Evolutionary conservation across 208 protist genomes (phyloP), one percentile per base, ranked within the genome.

Genomic region (Leishmania major): DNA sequence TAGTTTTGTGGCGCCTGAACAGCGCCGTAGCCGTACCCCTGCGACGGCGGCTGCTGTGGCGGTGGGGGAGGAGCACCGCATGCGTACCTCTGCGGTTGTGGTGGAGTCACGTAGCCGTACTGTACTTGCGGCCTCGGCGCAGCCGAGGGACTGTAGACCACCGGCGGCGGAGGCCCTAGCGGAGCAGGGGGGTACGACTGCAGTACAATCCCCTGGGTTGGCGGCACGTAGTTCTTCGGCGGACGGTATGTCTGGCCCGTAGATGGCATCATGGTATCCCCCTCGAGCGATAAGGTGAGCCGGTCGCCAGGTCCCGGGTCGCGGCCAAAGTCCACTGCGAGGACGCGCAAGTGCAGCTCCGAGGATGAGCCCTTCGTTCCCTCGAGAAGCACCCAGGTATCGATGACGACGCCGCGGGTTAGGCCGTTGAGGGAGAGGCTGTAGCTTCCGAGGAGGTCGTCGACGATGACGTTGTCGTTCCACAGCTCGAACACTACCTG

Each of bases 271-370:
- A 79, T 78, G 45, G 74, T 78, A 71, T 87, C 81, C 76, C 86
- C 51, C 66, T 90, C 87, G n/a, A 90, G 86, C 55, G 80, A 84
- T 60, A 47, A 49, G 57, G 81, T 51, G 35, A 87, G 66, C 13
- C 19, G 76, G 72, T 84, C 83, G n/a, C 62, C 73, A 3, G 85
- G 80, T 19, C 10, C 76, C 35, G 85, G 85, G 35, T 83, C 79
- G 15, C 71, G 77, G 31, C 90, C 92, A 85, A 95, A 95, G 80
- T 94, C 92, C 7, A 84, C 83, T 10, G 92, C 92, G 13, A 94
- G 79, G 25, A 92, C 77, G 40, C 87, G 84, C 49, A 95, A 73
- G 75, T 88, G 89, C 77, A 95, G 78, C 86, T 95, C 92, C 57
- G 89, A 87, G 22, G 84, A 80, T 31, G 86, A 84, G 43, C 82